Conservation (phyloP, 768 basidiomycete species). For the Lentinula lateritia region DNA sequence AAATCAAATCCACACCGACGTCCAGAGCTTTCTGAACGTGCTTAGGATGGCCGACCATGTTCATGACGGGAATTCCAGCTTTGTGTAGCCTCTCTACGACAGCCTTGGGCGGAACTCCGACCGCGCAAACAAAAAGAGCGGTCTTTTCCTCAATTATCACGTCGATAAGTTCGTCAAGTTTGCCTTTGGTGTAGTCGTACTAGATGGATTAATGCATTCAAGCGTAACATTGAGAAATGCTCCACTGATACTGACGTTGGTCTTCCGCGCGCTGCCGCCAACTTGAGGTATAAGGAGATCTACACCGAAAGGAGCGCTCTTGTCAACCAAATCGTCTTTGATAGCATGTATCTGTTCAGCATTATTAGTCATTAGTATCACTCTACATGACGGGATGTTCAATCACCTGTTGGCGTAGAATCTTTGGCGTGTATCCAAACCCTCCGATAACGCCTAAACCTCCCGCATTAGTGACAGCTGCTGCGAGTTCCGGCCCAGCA, state of each 20-base stretch:
- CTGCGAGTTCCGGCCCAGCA: conserved; percentile 79
- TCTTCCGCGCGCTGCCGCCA: conserved; percentile 84
- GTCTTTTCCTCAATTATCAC: conserved; percentile 92
- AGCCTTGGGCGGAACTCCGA: conserved; percentile 80
- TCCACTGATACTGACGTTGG: conserved; percentile 52
- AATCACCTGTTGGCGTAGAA: conserved; percentile 70
- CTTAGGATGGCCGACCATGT: conserved; percentile 96
- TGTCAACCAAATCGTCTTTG: conserved; percentile 68
- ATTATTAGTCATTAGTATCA: not conserved
- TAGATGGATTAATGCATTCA: conserved; percentile 18
- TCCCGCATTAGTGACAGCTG: conserved; percentile 91
- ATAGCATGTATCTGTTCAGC: conserved; percentile 59
- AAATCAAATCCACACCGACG: conserved; percentile 87
- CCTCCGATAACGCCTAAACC: conserved; percentile 64
- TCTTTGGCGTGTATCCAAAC: conserved; percentile 78
- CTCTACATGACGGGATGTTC: not conserved
- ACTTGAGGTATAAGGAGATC: conserved; percentile 87
- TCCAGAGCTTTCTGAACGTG: conserved; percentile 78
- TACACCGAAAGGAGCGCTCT: conserved; percentile 83
- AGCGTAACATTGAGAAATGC: not conserved
- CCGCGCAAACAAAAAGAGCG: conserved; percentile 84
- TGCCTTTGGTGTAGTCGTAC: conserved; percentile 88
- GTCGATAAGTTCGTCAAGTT: conserved; percentile 76
- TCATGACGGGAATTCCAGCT: conserved; percentile 86
- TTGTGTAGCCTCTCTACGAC: conserved; percentile 79